Evolutionary conservation across 2,329 filamentous ascomycete genomes (phyloP).

Genomic region (Clathrospora elynae): DNA sequence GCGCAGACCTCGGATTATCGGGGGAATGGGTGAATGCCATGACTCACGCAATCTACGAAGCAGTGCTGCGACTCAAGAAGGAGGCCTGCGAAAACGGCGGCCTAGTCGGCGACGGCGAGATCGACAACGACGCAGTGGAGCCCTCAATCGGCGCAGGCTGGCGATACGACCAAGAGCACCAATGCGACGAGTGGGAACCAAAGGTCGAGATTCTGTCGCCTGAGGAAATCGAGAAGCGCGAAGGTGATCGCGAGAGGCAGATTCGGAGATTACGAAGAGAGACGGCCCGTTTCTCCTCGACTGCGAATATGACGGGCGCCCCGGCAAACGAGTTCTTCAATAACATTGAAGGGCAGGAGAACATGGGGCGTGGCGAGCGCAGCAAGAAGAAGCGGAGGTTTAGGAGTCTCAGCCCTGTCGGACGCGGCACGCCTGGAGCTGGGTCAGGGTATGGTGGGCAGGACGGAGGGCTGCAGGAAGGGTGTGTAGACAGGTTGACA

Average conservation of each 20-base stretch:
- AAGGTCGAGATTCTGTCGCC: conserved; percentile 71
- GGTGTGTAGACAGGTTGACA: conserved; percentile 31
- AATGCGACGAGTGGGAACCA: conserved; percentile 64
- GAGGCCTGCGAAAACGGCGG: conserved; percentile 93
- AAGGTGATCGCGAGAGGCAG: conserved; percentile 91
- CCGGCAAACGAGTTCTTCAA: conserved; percentile 68
- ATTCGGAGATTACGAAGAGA: conserved; percentile 85
- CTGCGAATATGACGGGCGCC: conserved; percentile 75
- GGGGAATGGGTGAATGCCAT: conserved; percentile 95
- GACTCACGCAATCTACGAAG: conserved; percentile 96
- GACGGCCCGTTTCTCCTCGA: conserved; percentile 89
- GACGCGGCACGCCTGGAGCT: conserved; percentile 80
- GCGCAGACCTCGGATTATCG: conserved; percentile 83
- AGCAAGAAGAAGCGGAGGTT: conserved; percentile 96
- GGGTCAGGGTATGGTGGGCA: conserved; percentile 72
- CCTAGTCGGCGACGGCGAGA: conserved; percentile 73
- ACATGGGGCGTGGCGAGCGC: conserved; percentile 89
- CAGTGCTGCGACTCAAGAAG: conserved; percentile 89
- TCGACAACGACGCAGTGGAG: conserved; percentile 87
- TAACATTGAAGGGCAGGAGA: conserved; percentile 63
- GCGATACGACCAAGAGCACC: conserved; percentile 90
- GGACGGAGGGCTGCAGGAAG: conserved; percentile 59
- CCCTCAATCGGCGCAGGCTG: conserved; percentile 80
- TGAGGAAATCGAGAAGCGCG: conserved; percentile 96
- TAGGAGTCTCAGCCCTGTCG: conserved; percentile 81